Evolutionary conservation across 2,329 filamentous ascomycete genomes (phyloP), one percentile per base, ranked within the genome.

Genomic region (Akanthomyces dipterigenus): DNA sequence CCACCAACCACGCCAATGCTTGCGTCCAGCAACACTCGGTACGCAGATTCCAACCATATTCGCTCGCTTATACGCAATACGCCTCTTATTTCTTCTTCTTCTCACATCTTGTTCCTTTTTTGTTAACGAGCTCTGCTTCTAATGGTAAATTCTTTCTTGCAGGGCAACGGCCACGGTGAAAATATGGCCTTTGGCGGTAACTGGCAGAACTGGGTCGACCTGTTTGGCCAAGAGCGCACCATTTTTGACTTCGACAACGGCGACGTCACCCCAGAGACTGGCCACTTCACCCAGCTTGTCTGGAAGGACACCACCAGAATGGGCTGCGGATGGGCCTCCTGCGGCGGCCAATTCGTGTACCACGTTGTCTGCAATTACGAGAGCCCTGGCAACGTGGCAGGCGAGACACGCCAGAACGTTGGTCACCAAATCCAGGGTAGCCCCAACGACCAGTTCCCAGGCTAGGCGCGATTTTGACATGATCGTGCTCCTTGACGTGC

Each of bases 1-100:
- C 91, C 46, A 67, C 77, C 49, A 73, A 76, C 56, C 82, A 87
- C 61, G 90, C 89, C 59, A 68, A 79, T 36, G 80, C 72, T 36
- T 93, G 90, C 74, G 77, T 80, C 43, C 91, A 90, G 66, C 79
- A 76, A 20, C 42, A 64, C 58, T 26, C 22, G 16, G 55, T 57
- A 49, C 18, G 55, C 2, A 28, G 20, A 11, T 26, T 20, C 18
- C 12, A 18, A 12, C 6, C 24, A 14, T 22, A 26, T 12, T 48
- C 11, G 14, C 24, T 38, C 11, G 14, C 24, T 38, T 14, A 38
- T 38, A 9, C 12, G 36, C 36, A 5, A 38, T 14, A 38, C 36
- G 9, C 11, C 36, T 14, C 14, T 12, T 36, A 9, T 14, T 16
- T 38, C 31, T 34, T 34, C 31, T 34, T 34, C 7, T 9, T 9